Conservation (phyloP, 257 asterid genomes). For the Penstemon barbatus region DNA sequence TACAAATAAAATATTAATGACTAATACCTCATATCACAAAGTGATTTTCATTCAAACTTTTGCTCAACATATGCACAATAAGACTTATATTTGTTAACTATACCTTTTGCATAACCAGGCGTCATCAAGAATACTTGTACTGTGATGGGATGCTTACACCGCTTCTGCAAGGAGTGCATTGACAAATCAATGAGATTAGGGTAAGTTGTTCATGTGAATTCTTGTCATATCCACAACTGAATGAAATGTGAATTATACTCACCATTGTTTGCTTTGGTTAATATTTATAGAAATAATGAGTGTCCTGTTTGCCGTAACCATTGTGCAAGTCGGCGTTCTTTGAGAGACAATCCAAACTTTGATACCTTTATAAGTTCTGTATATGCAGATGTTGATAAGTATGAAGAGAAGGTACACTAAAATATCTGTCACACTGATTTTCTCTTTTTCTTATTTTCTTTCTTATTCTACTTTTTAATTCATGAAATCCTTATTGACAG, state of each 20-base stretch:
- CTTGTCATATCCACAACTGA: background rate
- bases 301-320: constrained; percentile 63
- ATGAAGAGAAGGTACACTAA: constrained; percentile 45
- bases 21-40: no score
- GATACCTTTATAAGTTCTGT: constrained; percentile 42
- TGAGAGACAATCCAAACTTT: constrained; percentile 51
- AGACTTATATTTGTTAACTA: no score
- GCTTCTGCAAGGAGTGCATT: constrained; percentile 52
- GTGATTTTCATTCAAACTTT: no score
- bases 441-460: no score
- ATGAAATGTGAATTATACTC: background rate
- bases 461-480: no score
- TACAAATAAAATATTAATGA: no score
- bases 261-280: background rate
- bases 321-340: constrained; percentile 55
- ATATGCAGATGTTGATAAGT: constrained; percentile 45
- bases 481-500: no score
- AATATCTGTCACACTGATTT: no score
- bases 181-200: constrained; percentile 55
- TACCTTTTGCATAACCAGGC: no score
- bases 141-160: no score
- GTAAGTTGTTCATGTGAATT: constrained; percentile 29
- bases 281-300: constrained; percentile 46
- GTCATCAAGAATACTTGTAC: no score
- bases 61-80: no score